Conservation (phyloP, 2,329 filamentous ascomycete genomes). For the Alternaria atra region DNA sequence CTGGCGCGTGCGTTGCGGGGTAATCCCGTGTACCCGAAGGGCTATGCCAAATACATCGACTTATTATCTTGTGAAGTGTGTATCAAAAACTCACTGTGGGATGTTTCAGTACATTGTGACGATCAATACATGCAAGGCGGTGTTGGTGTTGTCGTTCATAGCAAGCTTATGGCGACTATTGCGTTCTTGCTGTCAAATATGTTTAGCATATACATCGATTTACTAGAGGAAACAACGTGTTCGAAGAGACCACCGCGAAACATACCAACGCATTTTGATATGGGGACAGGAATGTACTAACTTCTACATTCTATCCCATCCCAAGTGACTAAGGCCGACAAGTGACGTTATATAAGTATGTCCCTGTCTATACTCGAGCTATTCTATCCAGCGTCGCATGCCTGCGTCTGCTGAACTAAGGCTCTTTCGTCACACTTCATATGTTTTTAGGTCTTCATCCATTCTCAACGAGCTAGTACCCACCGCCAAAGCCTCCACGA, state of each 20-base stretch:
- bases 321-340: not conserved
- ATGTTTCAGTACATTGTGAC: not conserved
- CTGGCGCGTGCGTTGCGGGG: conserved; percentile 2
- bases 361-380: too few species aligned
- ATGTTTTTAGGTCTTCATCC: not conserved
- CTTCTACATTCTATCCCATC: not conserved
- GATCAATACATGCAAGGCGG: not conserved
- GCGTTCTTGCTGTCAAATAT: not conserved
- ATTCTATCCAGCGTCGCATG: not conserved
- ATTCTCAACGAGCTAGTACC: not conserved
- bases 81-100: not conserved
- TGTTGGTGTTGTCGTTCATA: not conserved
- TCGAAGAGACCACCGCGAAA: not conserved
- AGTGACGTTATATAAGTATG: not conserved
- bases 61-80: accelerated
- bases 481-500: not conserved
- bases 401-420: not conserved
- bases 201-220: not conserved
- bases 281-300: not conserved
- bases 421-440: not conserved
- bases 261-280: too few species aligned
- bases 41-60: not conserved
- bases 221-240: accelerated
- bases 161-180: not conserved
- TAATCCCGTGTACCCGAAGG: not conserved